Base-by-base conservation (phyloP, 768 basidiomycete genomes). In the Pulveroboletus sp. region DNA sequence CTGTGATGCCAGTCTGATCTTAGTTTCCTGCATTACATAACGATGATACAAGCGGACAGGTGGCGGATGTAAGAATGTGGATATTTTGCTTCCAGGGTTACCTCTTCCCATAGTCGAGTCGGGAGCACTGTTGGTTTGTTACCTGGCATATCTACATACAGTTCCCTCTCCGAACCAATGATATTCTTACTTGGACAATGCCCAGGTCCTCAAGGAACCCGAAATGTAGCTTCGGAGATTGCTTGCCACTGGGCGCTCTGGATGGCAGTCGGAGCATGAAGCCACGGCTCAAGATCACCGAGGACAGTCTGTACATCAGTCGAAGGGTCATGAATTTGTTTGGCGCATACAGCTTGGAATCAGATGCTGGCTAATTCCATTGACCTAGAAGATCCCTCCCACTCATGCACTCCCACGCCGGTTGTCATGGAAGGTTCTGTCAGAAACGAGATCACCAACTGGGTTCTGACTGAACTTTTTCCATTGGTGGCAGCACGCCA, bases 181-280 rank as follows among this genome's bases (percentile, higher is more conserved):
- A 27, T 37, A 11, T 20, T 17, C 0, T 5, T 29, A 8, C 17
- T 16, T 6, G 12, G 7, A 17, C 32, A 17, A 6, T 19, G 23
- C n/a, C 10, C 13, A 35, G n/a, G 54, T 50, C 24, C 32, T 19
- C 30, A 56, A 47, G 54, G 23, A 27, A 6, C n/a, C 2, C 16
- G 13, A 39, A 34, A 12, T 19, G 54, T 14, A 17, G 13, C 14
- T 19, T 16, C 16, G 12, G n/a, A 13, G 19, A 23, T 26, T 7
- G 12, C n/a, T 2, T n/a, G n/a, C n/a, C n/a, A n/a, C n/a, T 11
- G 13, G 30, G 6, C 10, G 5, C 20, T 53, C 32, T 13, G 36
- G 17, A 32, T 16, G 16, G 35, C 13, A 32, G 1, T 39, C 20
- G 17, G 22, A 9, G 43, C 16, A 32, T 10, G 19, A 32, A 31